phyloP scores from a whole-genome alignment of 768 basidiomycete genomes.

The Gloeophyllum trabeum region DNA sequence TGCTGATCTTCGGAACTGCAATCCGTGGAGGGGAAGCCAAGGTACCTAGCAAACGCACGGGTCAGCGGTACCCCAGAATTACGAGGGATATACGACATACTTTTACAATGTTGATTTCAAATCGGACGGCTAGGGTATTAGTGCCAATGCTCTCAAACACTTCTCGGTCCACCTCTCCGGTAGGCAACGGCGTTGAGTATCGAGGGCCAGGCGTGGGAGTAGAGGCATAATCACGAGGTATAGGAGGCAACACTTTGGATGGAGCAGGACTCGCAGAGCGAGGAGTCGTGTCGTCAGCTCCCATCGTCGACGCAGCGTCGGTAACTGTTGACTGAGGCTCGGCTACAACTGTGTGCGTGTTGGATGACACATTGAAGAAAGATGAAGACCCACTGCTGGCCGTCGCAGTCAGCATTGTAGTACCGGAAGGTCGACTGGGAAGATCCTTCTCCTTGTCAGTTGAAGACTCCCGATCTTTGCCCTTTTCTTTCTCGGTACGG shows the following conservation, averaged over 20 bases:
- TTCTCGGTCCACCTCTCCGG: slow-evolving; percentile 56
- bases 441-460: slow-evolving; percentile 33
- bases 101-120: slow-evolving; percentile 97
- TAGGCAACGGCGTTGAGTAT: slow-evolving; percentile 43
- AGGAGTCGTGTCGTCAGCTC: slow-evolving; percentile 14
- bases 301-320: slow-evolving; percentile 6
- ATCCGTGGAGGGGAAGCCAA: slow-evolving; percentile 85
- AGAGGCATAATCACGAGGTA: slow-evolving; percentile 58
- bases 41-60: slow-evolving; percentile 50
- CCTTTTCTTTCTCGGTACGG: slow-evolving; percentile 28
- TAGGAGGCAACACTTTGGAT: slow-evolving; percentile 62
- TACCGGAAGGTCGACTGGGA: slow-evolving; percentile 29
- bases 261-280: slow-evolving; percentile 43
- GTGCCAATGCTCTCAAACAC: slow-evolving; percentile 65
- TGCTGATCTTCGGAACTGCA: slow-evolving; percentile 85
- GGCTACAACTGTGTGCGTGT: slow-evolving; percentile 28
- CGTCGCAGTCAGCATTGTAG: slow-evolving; percentile 35
- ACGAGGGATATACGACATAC: slow-evolving; percentile 28
- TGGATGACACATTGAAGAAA: slow-evolving; percentile 72
- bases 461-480: slow-evolving; percentile 18
- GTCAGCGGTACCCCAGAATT: background rate
- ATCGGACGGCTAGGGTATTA: slow-evolving; percentile 79
- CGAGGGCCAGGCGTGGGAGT: slow-evolving; percentile 23
- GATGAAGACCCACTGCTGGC: slow-evolving; percentile 73
- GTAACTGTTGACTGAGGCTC: slow-evolving; percentile 18